phyloP scores from a whole-genome alignment of 2,329 filamentous ascomycete species.

The Pestalotiopsis sp. region DNA sequence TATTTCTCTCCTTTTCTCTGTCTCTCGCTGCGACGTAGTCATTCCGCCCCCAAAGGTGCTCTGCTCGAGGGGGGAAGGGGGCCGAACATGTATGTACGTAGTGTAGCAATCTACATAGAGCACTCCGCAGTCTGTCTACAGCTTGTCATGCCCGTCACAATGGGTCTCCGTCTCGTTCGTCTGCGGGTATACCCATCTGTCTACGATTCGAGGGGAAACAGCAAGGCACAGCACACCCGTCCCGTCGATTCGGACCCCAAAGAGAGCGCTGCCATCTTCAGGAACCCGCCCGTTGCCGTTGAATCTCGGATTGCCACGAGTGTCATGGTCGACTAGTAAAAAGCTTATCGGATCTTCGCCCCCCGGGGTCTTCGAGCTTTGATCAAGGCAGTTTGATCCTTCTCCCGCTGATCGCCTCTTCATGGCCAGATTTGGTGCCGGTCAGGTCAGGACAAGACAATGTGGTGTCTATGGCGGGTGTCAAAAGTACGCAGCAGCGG shows the following conservation, averaged over 20 bases:
- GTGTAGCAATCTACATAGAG: neutral
- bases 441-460: neutral
- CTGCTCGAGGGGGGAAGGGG: neutral
- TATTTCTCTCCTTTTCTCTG: neutral
- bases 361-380: neutral
- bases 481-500: neutral
- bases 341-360: neutral
- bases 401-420: neutral
- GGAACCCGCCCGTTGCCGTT: conserved; percentile 6
- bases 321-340: neutral
- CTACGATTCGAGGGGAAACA: neutral
- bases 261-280: neutral
- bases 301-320: neutral
- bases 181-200: conserved; percentile 1
- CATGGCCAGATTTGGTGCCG: neutral
- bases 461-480: neutral
- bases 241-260: conserved; percentile 13
- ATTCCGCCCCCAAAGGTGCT: neutral
- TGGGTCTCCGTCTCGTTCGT: neutral
- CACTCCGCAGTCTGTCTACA: neutral
- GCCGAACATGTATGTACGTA: neutral
- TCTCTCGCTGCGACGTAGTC: neutral
- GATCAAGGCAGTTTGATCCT: neutral
- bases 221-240: conserved; percentile 1
- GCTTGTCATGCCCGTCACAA: neutral